Percentiles rank a stretch among this genome's conserved stretches.
Evolutionary conservation across 139 green algal genomes (phyloP).

Genomic region (Tetraselmis striata): DNA sequence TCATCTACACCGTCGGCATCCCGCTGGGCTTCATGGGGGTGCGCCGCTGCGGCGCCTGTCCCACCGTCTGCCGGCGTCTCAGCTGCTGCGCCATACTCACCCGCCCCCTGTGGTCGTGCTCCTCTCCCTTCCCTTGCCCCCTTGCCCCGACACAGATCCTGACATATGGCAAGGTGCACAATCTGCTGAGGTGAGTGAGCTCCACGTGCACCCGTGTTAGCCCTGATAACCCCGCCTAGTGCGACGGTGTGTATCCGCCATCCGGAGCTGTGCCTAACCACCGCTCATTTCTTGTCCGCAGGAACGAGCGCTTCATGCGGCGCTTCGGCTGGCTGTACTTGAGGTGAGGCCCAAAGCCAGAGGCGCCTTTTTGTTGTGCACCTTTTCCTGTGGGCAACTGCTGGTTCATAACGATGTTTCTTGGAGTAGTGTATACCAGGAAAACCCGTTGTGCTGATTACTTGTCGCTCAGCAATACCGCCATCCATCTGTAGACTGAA

Average conservation of each 20-base stretch:
- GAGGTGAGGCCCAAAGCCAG: background rate
- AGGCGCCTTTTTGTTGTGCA: background rate
- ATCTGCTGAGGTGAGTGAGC: background rate
- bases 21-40: background rate
- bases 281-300: background rate
- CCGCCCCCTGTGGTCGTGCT: too few species aligned
- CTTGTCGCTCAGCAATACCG: too few species aligned
- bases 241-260: background rate
- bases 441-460: too few species aligned
- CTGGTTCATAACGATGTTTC: too few species aligned
- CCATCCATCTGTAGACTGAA: too few species aligned
- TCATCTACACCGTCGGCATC: background rate
- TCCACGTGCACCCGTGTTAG: too few species aligned
- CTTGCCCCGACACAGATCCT: background rate
- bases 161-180: background rate
- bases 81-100: too few species aligned
- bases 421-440: too few species aligned
- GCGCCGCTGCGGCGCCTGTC: too few species aligned
- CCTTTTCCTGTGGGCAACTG: background rate
- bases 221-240: too few species aligned
- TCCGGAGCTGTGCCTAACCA: background rate
- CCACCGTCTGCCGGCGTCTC: too few species aligned
- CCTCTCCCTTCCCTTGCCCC: background rate
- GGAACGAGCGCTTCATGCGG: slow-evolving; percentile 1
- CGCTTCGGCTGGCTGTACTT: background rate